These are phyloP conservation scores for Naumovozyma baii DNA, from an alignment of 805 yeast genomes.

Conservation along the genomic window DNA sequence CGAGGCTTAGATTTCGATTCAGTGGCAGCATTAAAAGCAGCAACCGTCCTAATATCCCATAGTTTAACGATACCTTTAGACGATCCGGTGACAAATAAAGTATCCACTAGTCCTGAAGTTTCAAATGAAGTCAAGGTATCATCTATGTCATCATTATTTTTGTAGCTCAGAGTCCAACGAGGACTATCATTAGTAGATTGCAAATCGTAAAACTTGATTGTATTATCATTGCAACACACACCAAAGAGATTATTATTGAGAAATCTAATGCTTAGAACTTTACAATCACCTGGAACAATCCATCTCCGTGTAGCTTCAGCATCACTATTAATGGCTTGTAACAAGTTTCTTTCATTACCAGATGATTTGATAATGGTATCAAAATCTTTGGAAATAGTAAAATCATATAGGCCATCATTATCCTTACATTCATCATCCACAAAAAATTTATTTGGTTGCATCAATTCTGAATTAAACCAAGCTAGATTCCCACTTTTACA, in stretches of 20 bases:
- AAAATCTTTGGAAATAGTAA: constrained; percentile 17
- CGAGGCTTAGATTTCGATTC: constrained; percentile 2
- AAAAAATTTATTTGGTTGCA: constrained; percentile 18
- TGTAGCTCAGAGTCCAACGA: constrained; percentile 8
- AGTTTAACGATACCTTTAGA: constrained; percentile 22
- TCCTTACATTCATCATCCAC: constrained; percentile 3
- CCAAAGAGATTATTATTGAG: constrained; percentile 18
- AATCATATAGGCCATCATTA: constrained; percentile 6
- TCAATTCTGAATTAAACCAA: constrained; percentile 24
- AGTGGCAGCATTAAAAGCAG: constrained; percentile 5
- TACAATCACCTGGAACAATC: neutral
- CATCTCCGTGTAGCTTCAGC: neutral
- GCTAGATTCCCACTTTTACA: constrained; percentile 24
- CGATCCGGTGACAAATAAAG: constrained; percentile 25
- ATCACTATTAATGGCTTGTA: constrained; percentile 7
- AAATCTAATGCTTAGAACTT: constrained; percentile 16
- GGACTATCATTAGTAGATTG: constrained; percentile 15
- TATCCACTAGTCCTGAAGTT: constrained; percentile 17
- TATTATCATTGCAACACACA: constrained; percentile 19
- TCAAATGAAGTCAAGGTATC: constrained; percentile 19
- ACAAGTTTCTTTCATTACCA: neutral
- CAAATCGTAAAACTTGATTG: constrained; percentile 23
- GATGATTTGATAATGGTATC: constrained; percentile 16
- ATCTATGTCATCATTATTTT: constrained; percentile 9
- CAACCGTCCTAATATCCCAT: constrained; percentile 26